A percentile compares a stretch with the other conserved stretches of the same genome.
Conservation (phyloP, 73 alveolate species). For the Paramecium biaurelia region DNA sequence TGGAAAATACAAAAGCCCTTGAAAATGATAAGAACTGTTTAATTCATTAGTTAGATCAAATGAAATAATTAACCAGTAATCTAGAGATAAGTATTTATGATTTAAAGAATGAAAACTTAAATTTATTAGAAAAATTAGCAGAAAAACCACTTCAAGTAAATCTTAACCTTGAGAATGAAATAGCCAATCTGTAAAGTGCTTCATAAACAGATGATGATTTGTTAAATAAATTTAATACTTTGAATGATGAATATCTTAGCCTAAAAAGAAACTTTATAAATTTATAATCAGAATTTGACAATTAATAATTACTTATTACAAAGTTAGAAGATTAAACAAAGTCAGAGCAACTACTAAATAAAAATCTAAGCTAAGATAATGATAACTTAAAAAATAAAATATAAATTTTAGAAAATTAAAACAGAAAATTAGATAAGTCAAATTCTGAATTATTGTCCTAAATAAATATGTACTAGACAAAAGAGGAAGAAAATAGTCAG, state of each 20-base stretch:
- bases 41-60: background rate
- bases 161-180: background rate
- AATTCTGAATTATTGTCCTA: background rate
- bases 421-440: background rate
- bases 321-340: background rate
- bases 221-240: background rate
- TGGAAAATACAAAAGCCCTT: background rate
- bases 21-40: background rate
- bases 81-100: background rate
- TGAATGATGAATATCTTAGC: background rate
- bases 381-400: background rate
- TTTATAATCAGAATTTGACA: background rate
- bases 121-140: background rate
- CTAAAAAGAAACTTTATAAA: background rate
- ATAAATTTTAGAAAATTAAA: background rate
- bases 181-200: background rate
- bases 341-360: background rate
- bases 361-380: background rate
- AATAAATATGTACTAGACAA: background rate
- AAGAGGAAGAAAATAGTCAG: background rate
- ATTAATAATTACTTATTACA: background rate
- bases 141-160: background rate
- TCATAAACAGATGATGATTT: background rate
- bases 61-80: background rate
- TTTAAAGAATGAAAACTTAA: background rate